phyloP scores from a whole-genome alignment of 805 yeast genomes.

The Candida alai region DNA sequence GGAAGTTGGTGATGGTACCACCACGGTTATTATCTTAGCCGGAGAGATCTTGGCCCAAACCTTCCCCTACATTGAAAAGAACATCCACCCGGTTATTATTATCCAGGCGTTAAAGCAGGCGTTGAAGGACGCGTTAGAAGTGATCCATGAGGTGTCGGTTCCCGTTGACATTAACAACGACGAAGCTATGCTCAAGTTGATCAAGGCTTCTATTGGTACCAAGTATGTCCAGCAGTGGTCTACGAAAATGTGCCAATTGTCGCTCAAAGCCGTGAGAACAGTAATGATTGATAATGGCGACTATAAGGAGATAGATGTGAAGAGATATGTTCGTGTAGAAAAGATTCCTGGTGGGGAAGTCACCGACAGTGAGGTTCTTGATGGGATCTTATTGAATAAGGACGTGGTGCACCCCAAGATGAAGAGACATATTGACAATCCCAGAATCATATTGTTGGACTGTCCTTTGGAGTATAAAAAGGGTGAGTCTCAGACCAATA shows the following conservation, averaged over 20 bases:
- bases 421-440: conserved; percentile 86
- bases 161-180: conserved; percentile 85
- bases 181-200: conserved; percentile 78
- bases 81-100: conserved; percentile 94
- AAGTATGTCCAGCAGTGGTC: conserved; percentile 92
- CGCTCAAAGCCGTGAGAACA: conserved; percentile 83
- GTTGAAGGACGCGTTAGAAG: conserved; percentile 81
- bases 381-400: conserved; percentile 90
- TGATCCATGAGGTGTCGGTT: conserved; percentile 76
- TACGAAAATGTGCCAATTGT: conserved; percentile 81
- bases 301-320: conserved; percentile 82
- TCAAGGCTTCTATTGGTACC: conserved; percentile 92
- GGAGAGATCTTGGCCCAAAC: conserved; percentile 96
- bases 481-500: conserved; percentile 98
- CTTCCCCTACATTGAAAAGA: conserved; percentile 89
- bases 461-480: conserved; percentile 97
- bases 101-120: conserved; percentile 93
- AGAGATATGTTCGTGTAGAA: conserved; percentile 89
- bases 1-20: conserved; percentile 98
- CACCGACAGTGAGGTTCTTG: conserved; percentile 80
- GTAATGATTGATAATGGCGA: conserved; percentile 61
- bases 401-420: conserved; percentile 99
- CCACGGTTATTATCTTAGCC: conserved; percentile 93
- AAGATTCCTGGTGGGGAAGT: conserved; percentile 98
- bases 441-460: conserved; percentile 83